Base-by-base conservation (phyloP, 345 rosid genomes). In the Acer campestre region DNA sequence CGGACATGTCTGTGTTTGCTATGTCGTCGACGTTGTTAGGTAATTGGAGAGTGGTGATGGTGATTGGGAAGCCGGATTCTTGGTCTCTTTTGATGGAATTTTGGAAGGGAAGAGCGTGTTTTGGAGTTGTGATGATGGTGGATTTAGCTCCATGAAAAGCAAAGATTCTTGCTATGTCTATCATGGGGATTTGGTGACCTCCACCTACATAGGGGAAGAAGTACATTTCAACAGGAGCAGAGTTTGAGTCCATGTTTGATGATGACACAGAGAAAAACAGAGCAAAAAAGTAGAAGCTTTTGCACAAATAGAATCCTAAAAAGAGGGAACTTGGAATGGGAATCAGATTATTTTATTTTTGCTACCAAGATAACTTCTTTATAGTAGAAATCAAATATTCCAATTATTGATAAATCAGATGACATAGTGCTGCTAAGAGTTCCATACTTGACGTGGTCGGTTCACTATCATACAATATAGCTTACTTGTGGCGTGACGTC, bases 181-280 rank as follows among this genome's bases (percentile, higher is more conserved):
- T 72, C 88, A 81, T 78, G 48, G 88, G 91, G 77, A 86, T 79
- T 77, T 82, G 87, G 78, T 84, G 91, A 49, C 85, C 91, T 40
- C 85, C 87, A 14, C 86, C 91, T 4, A 83, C 81, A 46, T 75
- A 86, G 10, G 91, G 91, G 55, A 86, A 81, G 86, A 88, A 86
- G 79, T 82, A 80, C 62, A 88, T 81, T 51, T 82, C 77, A 55
- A 84, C 72, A 12, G 73, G 64, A 14, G 80, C 61, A 17, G 78
- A 42, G 9, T 74, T 62, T n/a, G 75, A 73, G 16, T 74, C 81
- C 87, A 77, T 74, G 10, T 1, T 2, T 29, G 55, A 55, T 68
- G 18, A 49, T 13, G 31, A 46, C 68, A 64, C 46, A 7, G 18
- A 63, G 55, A n/a, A 61, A n/a, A 67, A 25, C 65, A 65, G 70